Evolutionary conservation across 2,329 filamentous ascomycete species (phyloP).

Genomic region (Clonostachys solani): DNA sequence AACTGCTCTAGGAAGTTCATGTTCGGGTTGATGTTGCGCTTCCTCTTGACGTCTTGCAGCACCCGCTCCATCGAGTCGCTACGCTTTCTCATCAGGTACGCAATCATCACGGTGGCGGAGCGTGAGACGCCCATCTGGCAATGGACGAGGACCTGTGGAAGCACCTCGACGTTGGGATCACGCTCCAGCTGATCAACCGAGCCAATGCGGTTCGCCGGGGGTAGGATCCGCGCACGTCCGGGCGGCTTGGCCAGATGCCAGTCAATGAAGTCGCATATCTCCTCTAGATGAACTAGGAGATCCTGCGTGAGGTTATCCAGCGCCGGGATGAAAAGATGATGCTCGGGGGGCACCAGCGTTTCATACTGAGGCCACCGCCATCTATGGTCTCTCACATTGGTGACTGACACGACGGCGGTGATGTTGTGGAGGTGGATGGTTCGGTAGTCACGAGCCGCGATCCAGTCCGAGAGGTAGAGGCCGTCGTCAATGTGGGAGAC

Average conservation of each 20-base stretch:
- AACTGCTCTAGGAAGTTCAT: constrained; percentile 22
- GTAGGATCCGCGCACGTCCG: too few species aligned
- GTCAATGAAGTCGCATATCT: constrained; percentile 18
- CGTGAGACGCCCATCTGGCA: constrained; percentile 26
- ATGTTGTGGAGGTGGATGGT: constrained; percentile 7
- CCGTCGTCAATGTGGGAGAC: too few species aligned
- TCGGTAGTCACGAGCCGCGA: too few species aligned
- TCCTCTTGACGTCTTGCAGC: constrained; percentile 6
- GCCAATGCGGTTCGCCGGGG: too few species aligned
- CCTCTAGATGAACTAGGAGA: constrained; percentile 11
- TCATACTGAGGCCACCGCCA: constrained; percentile 11
- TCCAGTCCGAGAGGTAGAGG: too few species aligned
- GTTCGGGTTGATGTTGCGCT: constrained; percentile 16
- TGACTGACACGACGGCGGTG: constrained; percentile 14
- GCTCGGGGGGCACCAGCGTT: constrained; percentile 10
- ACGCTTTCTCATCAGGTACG: constrained; percentile 22
- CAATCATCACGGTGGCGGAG: constrained; percentile 19
- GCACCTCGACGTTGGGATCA: not conserved
- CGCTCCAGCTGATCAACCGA: not conserved
- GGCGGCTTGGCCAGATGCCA: too few species aligned
- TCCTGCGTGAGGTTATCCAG: constrained; percentile 15
- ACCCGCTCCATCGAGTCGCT: constrained; percentile 7
- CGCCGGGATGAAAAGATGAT: constrained; percentile 15
- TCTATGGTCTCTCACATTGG: constrained; percentile 9
- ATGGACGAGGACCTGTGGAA: constrained; percentile 17